Base-by-base conservation (phyloP, 73 alveolate species). In the Paramecium primaurelia region DNA sequence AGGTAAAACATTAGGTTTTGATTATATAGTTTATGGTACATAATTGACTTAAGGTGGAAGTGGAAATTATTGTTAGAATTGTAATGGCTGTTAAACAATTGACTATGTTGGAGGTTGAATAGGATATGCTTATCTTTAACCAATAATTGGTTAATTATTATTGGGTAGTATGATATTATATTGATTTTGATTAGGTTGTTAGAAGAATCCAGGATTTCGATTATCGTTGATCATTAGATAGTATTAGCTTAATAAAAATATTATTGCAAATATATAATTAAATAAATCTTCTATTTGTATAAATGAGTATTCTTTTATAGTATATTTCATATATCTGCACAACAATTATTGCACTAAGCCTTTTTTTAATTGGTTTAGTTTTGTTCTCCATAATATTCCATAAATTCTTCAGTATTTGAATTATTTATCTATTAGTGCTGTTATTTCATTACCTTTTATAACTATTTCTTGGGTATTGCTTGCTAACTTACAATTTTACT, bases 301-400 rank as follows among this genome's bases (percentile, higher is more conserved):
- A 34, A 34, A 34, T 54, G 69, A 54, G 69, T 54, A 54, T 54
- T 54, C 69, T 6, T n/a, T 54, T 54, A 18, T 54, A 54, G 69
- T 54, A 54, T 54, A 54, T 54, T 64, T 64, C 84, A 64, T 14
- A 64, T 64, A n/a, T 64, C 84, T 6, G 84, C 84, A 64, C 84
- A 64, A 64, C 84, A 64, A 32, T 28, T 32, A 64, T 64, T 64
- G 16, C 84, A 64, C 20, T 28, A 34, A 12, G 47, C 84, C 42
- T 64, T 64, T 7, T 64, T 28, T 20, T 64, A 6, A 28, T 32
- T 34, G 0, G 49, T 14, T 64, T 64, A 7, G 12, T 64, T 28
- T 14, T 64, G 14, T 6, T 64, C 49, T 6, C 84, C 49, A 64
- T 64, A 64, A 64, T 28, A 64, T 64, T 64, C 84, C 1, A 7